Base-by-base conservation (phyloP, 108 stramenopile species). In the Bacterosira constricta region DNA sequence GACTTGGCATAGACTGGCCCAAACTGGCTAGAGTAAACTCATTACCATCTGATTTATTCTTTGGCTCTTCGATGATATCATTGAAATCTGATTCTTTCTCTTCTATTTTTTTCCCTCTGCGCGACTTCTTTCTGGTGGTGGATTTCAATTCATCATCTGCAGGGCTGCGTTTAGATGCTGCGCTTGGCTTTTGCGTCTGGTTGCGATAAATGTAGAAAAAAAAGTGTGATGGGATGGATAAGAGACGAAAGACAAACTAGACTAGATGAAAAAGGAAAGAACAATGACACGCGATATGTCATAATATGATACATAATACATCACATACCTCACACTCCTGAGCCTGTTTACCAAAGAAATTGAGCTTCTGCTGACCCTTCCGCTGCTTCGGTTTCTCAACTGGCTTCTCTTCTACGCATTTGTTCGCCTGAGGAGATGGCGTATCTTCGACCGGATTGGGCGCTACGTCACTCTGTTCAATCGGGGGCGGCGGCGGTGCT, bases 1-100 rank as follows among this genome's bases (percentile, higher is more conserved):
- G 75, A 38, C 75, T 76, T 6, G 66, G 75, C 59, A 77, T 69
- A 10, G 47, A 51, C 41, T 77, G 75, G 7, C 75, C 75, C 32
- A 74, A 39, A 46, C 54, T 74, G 27, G 56, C 44, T 34, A 69
- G 31, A 0, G 66, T 53, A 26, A 12, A 30, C 8, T 27, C 52
- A 10, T 53, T 60, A 15, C 49, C 2, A 27, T 63, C n/a, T 66
- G 41, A 45, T 31, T 47, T 9, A 21, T 17, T 50, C 9, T 50
- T 50, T 3, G 17, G n/a, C 54, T 56, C 68, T 23, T 69, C 55
- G 20, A 61, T 61, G 8, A 61, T 17, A 61, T 61, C 60, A 21
- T 61, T 17, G 38, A 61, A 61, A 17, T 34, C 53, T 25, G 58
- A 12, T 37, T 10, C 35, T n/a, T 45, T 37, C 42, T n/a, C 13